Base-by-base conservation (phyloP, 2,329 filamentous ascomycete species). In the Nakataea oryzae region DNA sequence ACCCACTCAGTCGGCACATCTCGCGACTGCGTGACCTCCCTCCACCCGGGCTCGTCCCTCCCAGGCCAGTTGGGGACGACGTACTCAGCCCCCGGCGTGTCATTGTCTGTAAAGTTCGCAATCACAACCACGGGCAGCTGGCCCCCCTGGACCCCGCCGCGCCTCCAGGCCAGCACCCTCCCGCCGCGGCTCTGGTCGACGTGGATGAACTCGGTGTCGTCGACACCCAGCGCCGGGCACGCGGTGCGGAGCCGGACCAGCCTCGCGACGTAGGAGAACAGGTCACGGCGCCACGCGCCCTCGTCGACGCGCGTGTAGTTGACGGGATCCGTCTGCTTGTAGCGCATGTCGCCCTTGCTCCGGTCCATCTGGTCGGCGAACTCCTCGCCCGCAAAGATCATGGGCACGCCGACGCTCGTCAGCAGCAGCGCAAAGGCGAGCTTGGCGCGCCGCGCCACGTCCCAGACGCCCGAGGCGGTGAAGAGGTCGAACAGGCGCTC, bases 321-420 rank as follows among this genome's bases (percentile, higher is more conserved):
- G 63, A 70, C 68, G 1, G 68, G 66, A 57, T 69, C 68, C 3
- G 61, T 62, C 64, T 70, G 68, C 65, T 69, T 70, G 61, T 65
- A 59, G 14, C 60, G n/a, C 64, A 67, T 66, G 41, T 68, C 65
- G 30, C 66, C 64, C 17, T 61, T 50, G 62, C 66, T 68, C 59
- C 64, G 66, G 34, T 70, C 68, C 62, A 68, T 65, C 62, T 67
- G 64, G 62, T 70, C 68, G 47, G 62, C 63, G 57, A 70, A 70
- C 65, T 70, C 67, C 62, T 70, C 68, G n/a, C 68, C 68, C 1
- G 68, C 68, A 55, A 70, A 67, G 27, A 70, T 69, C 67, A 70
- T 69, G 41, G 67, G 68, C 9, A 68, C 60, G n/a, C 68, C 67
- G 24, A 70, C 67, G 26, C 64, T 66, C 3, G 67, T 70, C 17